A percentile compares a stretch with the other conserved stretches of the same genome.
Evolutionary conservation across 2,329 filamentous ascomycete genomes (phyloP).

Genomic region (Alternaria burnsii): DNA sequence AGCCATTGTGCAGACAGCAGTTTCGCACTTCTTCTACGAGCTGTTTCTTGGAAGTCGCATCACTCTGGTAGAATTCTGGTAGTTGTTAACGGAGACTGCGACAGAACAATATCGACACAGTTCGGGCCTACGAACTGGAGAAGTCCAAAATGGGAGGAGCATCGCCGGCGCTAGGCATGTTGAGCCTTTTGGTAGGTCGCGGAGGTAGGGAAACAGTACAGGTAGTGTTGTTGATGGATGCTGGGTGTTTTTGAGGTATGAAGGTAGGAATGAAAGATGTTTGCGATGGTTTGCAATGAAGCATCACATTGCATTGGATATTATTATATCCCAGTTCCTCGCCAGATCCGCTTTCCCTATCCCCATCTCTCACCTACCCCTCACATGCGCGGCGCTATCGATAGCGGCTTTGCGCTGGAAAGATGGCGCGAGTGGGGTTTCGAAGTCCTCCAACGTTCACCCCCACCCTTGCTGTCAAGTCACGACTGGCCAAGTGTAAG

Average conservation of each 20-base stretch:
- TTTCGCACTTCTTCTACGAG: constrained; percentile 41
- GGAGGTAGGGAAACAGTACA: not conserved
- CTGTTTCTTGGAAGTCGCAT: constrained; percentile 33
- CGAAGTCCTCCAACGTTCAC: not conserved
- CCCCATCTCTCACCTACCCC: not conserved
- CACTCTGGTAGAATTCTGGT: constrained; percentile 38
- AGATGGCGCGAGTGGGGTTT: constrained; percentile 19
- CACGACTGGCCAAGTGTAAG: not conserved
- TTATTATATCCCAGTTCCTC: not conserved
- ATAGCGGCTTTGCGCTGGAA: constrained; percentile 8
- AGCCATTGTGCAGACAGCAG: constrained; percentile 51
- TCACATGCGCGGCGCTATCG: not conserved
- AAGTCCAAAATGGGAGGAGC: constrained; percentile 41
- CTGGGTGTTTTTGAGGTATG: not conserved
- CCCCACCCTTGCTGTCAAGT: constrained; percentile 1
- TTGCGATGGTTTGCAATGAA: not conserved
- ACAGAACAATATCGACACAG: not conserved
- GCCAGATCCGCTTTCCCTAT: not conserved
- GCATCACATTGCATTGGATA: not conserved
- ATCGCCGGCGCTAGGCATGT: constrained; percentile 31
- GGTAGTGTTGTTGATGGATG: not conserved
- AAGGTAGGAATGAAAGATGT: not conserved
- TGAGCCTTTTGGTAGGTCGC: not conserved
- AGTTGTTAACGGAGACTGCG: not conserved
- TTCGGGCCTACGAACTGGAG: constrained; percentile 26